These are phyloP conservation scores for Sesbania bispinosa DNA, from an alignment of 306 rosid species.

Conservation along the genomic window DNA sequence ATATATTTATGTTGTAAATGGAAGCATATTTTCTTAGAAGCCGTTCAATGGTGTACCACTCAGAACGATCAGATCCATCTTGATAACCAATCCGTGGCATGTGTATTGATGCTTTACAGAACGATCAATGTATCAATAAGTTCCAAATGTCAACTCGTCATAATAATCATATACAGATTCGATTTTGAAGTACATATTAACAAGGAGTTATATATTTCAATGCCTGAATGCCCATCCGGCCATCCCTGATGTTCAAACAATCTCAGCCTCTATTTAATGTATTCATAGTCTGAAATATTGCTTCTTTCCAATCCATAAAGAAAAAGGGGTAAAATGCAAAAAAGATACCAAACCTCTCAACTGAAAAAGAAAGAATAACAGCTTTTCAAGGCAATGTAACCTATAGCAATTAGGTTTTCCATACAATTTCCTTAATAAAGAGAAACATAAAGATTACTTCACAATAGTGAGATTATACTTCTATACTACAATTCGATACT, in stretches of 20 bases:
- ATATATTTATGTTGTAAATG: slow-evolving; percentile 53
- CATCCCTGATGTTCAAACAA: neutral
- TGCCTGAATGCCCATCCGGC: too few species aligned
- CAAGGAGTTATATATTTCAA: neutral
- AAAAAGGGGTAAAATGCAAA: neutral
- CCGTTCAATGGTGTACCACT: slow-evolving; percentile 91
- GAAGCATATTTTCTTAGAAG: slow-evolving; percentile 88
- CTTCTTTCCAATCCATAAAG: neutral
- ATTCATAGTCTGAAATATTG: too few species aligned
- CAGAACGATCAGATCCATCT: slow-evolving; percentile 88
- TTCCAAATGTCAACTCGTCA: neutral
- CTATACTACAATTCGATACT: neutral
- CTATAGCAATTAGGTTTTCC: neutral
- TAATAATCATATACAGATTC: neutral
- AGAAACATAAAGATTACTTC: neutral
- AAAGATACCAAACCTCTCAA: neutral
- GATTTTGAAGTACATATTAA: neutral
- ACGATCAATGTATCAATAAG: slow-evolving; percentile 6
- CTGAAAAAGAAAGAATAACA: neutral
- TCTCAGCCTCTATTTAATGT: neutral
- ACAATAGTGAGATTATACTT: neutral
- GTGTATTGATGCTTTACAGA: slow-evolving; percentile 72
- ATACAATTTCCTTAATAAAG: neutral
- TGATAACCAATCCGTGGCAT: slow-evolving; percentile 96
- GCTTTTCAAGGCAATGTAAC: neutral